A percentile compares a stretch with the other conserved stretches of the same genome.
Evolutionary conservation across 257 asterid genomes (phyloP).

Genomic region (Phtheirospermum japonicum): DNA sequence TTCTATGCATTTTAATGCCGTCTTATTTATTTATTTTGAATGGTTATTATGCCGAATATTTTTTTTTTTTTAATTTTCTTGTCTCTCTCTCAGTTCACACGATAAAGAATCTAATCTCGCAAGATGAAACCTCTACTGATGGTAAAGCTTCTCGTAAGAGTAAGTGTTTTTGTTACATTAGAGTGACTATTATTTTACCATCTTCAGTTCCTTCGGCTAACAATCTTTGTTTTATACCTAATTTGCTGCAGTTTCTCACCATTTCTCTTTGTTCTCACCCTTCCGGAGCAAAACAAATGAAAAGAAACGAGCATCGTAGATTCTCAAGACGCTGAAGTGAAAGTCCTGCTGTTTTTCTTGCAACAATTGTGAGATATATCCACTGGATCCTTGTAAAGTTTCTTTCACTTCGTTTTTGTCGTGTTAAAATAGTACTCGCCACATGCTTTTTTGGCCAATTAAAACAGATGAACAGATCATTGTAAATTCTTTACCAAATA

Average conservation of each 20-base stretch:
- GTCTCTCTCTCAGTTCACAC: conserved; percentile 45
- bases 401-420: too few species aligned
- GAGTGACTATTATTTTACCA: too few species aligned
- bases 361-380: not conserved
- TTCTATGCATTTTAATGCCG: too few species aligned
- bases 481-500: not conserved
- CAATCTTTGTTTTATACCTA: not conserved
- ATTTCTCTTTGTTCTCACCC: conserved; percentile 64
- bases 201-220: not conserved
- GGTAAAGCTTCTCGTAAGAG: conserved; percentile 55
- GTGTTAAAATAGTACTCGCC: too few species aligned
- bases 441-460: too few species aligned
- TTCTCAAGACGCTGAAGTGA: conserved; percentile 16
- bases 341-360: not conserved
- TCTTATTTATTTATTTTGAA: not conserved
- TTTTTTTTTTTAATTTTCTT: not conserved
- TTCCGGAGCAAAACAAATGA: conserved; percentile 64
- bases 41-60: conserved; percentile 1
- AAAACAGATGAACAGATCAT: not conserved
- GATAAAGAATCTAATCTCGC: conserved; percentile 59
- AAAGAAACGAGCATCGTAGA: conserved; percentile 42
- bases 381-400: too few species aligned
- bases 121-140: conserved; percentile 48
- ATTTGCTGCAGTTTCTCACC: conserved; percentile 52
- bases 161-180: conserved; percentile 32